phyloP scores from a whole-genome alignment of 352 stramenopile genomes.

The Pythium monospermum region DNA sequence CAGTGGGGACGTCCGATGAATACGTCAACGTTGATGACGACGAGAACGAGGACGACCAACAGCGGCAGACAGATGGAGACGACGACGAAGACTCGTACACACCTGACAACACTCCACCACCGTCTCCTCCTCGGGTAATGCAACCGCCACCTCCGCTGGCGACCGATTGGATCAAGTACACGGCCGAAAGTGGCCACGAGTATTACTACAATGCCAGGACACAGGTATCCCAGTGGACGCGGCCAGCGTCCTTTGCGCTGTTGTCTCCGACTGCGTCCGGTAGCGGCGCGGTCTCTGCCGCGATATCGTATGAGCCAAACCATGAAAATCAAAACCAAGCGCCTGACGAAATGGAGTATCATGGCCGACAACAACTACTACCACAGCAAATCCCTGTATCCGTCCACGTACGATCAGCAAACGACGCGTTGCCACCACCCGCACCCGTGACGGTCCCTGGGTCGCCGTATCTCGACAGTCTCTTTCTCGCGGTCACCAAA shows the following conservation, averaged over 20 bases:
- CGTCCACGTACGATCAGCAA: background rate
- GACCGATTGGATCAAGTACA: constrained; percentile 19
- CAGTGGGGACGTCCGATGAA: constrained; percentile 13
- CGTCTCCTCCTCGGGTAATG: constrained; percentile 6
- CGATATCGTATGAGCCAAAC: no score
- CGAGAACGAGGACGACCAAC: constrained; percentile 9
- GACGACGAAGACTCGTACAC: constrained; percentile 15
- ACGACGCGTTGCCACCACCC: background rate
- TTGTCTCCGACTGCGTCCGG: constrained; percentile 10
- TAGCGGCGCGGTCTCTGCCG: background rate
- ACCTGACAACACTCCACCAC: constrained; percentile 18
- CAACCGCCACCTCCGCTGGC: background rate
- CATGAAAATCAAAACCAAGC: background rate
- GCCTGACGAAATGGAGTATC: background rate
- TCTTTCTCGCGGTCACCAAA: constrained; percentile 26
- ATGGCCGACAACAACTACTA: background rate
- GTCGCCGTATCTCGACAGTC: background rate
- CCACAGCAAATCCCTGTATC: background rate
- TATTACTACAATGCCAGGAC: constrained; percentile 74
- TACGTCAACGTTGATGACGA: constrained; percentile 15
- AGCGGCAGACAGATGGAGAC: no score
- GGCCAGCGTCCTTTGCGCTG: constrained; percentile 11
- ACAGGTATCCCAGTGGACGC: constrained; percentile 57
- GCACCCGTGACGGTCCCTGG: background rate
- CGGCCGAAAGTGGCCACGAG: constrained; percentile 41